These are phyloP conservation scores for Dactylellina leptospora DNA, from an alignment of 2,329 filamentous ascomycete species.

Conservation along the genomic window DNA sequence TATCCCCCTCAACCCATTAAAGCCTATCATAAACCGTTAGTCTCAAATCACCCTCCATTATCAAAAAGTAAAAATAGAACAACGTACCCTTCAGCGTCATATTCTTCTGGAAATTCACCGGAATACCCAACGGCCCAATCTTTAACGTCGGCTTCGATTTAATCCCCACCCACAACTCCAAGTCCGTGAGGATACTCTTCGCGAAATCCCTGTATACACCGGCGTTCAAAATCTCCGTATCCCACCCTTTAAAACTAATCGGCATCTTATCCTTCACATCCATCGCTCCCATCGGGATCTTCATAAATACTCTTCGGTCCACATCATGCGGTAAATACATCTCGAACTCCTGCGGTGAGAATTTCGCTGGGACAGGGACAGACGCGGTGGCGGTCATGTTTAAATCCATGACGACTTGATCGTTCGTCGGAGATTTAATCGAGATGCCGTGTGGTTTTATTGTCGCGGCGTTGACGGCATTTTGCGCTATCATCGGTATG, in stretches of 20 bases:
- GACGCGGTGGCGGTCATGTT: slow-evolving; percentile 67
- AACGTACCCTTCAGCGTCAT: slow-evolving; percentile 63
- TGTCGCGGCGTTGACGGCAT: slow-evolving; percentile 66
- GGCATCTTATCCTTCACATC: slow-evolving; percentile 64
- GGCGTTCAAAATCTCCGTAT: slow-evolving; percentile 63
- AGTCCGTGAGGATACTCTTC: slow-evolving; percentile 65
- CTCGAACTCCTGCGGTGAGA: slow-evolving; percentile 59
- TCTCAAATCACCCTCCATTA: background rate
- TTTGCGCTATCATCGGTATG: slow-evolving; percentile 68
- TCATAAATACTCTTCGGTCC: slow-evolving; percentile 63
- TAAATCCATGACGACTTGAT: slow-evolving; percentile 66
- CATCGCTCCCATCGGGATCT: slow-evolving; percentile 66
- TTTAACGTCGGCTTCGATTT: slow-evolving; percentile 66
- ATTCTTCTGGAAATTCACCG: slow-evolving; percentile 68
- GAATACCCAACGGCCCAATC: slow-evolving; percentile 64
- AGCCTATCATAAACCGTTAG: slow-evolving; percentile 13
- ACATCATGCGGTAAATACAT: slow-evolving; percentile 67
- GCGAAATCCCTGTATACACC: slow-evolving; percentile 68
- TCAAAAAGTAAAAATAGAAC: background rate
- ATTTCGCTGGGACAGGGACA: slow-evolving; percentile 62
- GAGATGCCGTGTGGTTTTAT: slow-evolving; percentile 66
- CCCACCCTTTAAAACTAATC: slow-evolving; percentile 66
- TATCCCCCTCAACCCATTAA: slow-evolving; percentile 69
- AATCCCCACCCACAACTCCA: slow-evolving; percentile 65
- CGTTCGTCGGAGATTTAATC: slow-evolving; percentile 63